phyloP scores from a whole-genome alignment of 352 stramenopile genomes.

The Globisporangium canariense region DNA sequence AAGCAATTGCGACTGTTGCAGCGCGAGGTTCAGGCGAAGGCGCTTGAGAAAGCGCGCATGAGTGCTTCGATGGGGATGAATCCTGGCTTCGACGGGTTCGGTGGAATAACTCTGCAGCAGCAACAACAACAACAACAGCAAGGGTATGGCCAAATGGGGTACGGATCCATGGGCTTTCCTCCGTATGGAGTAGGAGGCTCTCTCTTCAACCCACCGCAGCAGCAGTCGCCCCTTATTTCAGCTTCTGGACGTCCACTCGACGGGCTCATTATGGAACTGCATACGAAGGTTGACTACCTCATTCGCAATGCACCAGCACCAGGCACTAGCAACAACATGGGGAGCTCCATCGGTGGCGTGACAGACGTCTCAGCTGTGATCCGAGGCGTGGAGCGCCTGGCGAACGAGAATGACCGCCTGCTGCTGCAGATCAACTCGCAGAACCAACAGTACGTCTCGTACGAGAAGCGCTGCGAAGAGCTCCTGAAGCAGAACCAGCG shows the following conservation, averaged over 20 bases:
- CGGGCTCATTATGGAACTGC: conserved; percentile 49
- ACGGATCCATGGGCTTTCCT: conserved; percentile 9
- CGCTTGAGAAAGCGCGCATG: conserved; percentile 37
- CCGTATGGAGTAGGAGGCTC: conserved; percentile 2
- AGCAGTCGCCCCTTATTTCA: conserved; percentile 24
- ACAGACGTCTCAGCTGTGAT: conserved; percentile 61
- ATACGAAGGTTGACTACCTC: conserved; percentile 76
- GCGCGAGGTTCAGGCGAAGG: conserved; percentile 43
- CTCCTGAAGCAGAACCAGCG: conserved; percentile 55
- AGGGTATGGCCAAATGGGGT: conserved; percentile 3
- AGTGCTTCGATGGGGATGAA: conserved; percentile 13
- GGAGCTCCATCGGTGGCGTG: conserved; percentile 24
- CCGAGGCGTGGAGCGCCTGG: conserved; percentile 69
- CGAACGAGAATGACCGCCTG: conserved; percentile 68
- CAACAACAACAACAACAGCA: conserved; percentile 6
- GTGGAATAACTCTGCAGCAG: conserved; percentile 16
- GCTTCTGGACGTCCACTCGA: conserved; percentile 40
- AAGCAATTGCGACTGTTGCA: conserved; percentile 52
- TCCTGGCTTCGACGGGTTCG: conserved; percentile 25
- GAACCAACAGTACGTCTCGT: conserved; percentile 65
- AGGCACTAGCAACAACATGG: background rate
- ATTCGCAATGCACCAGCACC: conserved; percentile 56
- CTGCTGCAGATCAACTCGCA: conserved; percentile 77
- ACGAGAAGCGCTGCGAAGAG: conserved; percentile 71
- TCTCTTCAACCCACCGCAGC: conserved; percentile 16